Evolutionary conservation across 441 rosid genomes (phyloP).

Genomic region (Eruca vesicaria): DNA sequence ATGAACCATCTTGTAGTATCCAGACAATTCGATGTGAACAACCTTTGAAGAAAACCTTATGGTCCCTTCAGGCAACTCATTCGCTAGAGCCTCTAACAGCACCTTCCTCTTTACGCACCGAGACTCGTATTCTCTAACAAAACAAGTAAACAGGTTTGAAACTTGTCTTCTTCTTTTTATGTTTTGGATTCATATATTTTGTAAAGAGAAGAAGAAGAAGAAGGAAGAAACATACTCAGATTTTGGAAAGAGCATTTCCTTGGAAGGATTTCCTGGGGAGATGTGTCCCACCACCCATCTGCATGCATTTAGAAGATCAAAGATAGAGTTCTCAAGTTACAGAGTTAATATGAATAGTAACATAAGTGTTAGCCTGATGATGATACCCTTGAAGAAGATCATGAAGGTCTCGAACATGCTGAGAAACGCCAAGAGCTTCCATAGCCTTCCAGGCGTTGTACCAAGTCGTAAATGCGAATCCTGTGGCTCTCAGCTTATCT

Average conservation of each 20-base stretch:
- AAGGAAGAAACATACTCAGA: slow-evolving; percentile 31
- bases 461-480: slow-evolving; percentile 58
- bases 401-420: slow-evolving; percentile 52
- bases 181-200: neutral
- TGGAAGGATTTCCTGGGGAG: slow-evolving; percentile 13
- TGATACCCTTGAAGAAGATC: slow-evolving; percentile 42
- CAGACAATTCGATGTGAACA: slow-evolving; percentile 59
- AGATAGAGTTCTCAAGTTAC: neutral
- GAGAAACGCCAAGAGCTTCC: slow-evolving; percentile 58
- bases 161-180: neutral
- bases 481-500: slow-evolving; percentile 51
- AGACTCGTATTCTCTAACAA: slow-evolving; percentile 42
- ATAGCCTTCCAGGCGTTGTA: slow-evolving; percentile 77
- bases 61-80: slow-evolving; percentile 59
- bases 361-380: neutral
- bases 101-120: slow-evolving; percentile 53
- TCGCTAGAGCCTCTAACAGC: slow-evolving; percentile 60
- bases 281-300: slow-evolving; percentile 40
- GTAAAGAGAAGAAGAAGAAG: slow-evolving; percentile 5
- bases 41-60: slow-evolving; percentile 67
- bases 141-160: slow-evolving; percentile 2
- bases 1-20: slow-evolving; percentile 46
- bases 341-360: neutral
- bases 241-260: slow-evolving; percentile 32
- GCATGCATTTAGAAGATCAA: slow-evolving; percentile 29